phyloP scores from a whole-genome alignment of 106 monocot genomes.

The Dioscorea zingiberensis region DNA sequence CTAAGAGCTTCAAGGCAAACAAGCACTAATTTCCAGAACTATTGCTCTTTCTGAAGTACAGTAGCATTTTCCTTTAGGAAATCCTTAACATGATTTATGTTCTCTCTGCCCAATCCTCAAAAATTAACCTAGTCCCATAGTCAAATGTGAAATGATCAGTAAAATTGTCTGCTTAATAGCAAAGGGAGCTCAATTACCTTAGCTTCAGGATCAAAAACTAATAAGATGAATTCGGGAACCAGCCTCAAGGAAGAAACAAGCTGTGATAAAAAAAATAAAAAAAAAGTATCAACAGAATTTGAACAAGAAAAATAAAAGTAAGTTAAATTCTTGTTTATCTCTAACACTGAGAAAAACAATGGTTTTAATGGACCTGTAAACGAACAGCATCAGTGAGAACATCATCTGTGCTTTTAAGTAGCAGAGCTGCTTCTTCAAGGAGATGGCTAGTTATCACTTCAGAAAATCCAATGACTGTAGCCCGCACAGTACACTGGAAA shows the following conservation, averaged over 20 bases:
- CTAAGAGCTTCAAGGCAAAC: too few species aligned
- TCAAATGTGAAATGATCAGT: too few species aligned
- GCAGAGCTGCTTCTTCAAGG: constrained; percentile 27
- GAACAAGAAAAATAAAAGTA: background rate
- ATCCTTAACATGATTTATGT: too few species aligned
- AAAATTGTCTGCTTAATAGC: background rate
- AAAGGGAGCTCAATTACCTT: constrained; percentile 48
- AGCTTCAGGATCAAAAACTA: constrained; percentile 78
- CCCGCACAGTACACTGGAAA: constrained; percentile 79
- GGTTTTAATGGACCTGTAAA: constrained; percentile 47
- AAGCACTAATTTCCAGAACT: too few species aligned
- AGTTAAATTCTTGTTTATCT: background rate
- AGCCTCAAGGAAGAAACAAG: constrained; percentile 70
- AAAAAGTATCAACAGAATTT: background rate
- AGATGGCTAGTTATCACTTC: constrained; percentile 15
- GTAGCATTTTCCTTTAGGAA: too few species aligned
- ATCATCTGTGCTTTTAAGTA: constrained; percentile 24
- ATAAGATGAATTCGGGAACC: constrained; percentile 49
- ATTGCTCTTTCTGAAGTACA: too few species aligned
- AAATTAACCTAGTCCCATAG: too few species aligned
- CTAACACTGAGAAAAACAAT: too few species aligned
- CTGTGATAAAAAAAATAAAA: constrained; percentile 36
- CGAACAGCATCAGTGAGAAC: constrained; percentile 61
- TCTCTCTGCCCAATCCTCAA: too few species aligned
- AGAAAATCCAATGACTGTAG: constrained; percentile 58